A percentile compares a stretch with the other conserved stretches of the same genome.
These are phyloP conservation scores for Candida sphagnicola DNA, from an alignment of 805 yeast species.

Conservation along the genomic window DNA sequence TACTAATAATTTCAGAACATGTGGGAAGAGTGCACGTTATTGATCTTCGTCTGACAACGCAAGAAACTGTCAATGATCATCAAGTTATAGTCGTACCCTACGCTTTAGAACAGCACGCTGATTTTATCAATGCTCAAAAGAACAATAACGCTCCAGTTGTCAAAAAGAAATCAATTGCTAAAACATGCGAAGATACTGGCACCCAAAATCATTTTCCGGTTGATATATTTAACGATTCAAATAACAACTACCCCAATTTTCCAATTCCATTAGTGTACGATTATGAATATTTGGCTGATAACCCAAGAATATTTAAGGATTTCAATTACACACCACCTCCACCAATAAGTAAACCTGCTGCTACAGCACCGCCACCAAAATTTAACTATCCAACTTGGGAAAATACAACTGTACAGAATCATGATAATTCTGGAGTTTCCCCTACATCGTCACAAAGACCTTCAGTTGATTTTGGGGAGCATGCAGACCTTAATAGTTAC, in stretches of 20 bases:
- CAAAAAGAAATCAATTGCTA: too few relatives aligned
- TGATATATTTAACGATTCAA: constrained; percentile 1
- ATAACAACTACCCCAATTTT: constrained; percentile 9
- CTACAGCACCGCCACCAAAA: constrained; percentile 14
- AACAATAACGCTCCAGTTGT: background rate
- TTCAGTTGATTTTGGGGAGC: constrained; percentile 6
- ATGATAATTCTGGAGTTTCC: constrained; percentile 6
- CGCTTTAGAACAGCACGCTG: constrained; percentile 38
- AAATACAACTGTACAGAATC: constrained; percentile 1
- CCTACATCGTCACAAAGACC: constrained; percentile 14
- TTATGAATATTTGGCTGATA: constrained; percentile 34
- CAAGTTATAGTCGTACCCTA: constrained; percentile 70
- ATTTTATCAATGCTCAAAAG: constrained; percentile 4
- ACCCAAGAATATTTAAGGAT: constrained; percentile 36
- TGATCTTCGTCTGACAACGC: constrained; percentile 63
- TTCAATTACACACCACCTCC: constrained; percentile 30
- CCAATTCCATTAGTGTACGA: constrained; percentile 41
- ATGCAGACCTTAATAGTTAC: constrained; percentile 5
- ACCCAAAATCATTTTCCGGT: background rate
- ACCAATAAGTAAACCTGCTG: constrained; percentile 5
- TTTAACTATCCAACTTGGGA: constrained; percentile 20
- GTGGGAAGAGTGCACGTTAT: constrained; percentile 82
- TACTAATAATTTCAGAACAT: constrained; percentile 76
- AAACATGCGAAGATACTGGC: constrained; percentile 9
- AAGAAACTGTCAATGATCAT: constrained; percentile 46